Percentiles rank a stretch among this genome's conserved stretches.
Evolutionary conservation across 2,329 filamentous ascomycete genomes (phyloP).

Genomic region (Decorospora gaudefroyi): DNA sequence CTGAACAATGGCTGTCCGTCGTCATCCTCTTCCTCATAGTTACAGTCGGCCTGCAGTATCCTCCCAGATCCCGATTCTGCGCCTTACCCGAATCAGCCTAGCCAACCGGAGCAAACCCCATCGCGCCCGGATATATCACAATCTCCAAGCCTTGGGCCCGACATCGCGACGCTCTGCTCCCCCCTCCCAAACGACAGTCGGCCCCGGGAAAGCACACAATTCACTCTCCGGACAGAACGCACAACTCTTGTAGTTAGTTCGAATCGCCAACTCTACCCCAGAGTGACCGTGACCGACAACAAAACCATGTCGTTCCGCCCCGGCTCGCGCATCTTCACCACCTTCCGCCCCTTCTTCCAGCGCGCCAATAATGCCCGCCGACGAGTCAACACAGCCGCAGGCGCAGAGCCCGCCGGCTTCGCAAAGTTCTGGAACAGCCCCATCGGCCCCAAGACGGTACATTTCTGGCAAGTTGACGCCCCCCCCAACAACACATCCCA

Average conservation of each 20-base stretch:
- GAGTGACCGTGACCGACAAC: slow-evolving; percentile 12
- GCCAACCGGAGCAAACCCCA: slow-evolving; percentile 32
- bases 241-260: too few relatives aligned
- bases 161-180: slow-evolving; percentile 33
- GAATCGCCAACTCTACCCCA: background rate
- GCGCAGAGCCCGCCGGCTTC: slow-evolving; percentile 58
- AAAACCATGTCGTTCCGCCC: slow-evolving; percentile 62
- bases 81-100: slow-evolving; percentile 13
- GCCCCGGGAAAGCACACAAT: background rate
- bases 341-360: slow-evolving; percentile 57
- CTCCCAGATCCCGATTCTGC: slow-evolving; percentile 24
- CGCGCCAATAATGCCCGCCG: slow-evolving; percentile 64
- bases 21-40: too few relatives aligned
- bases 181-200: too few relatives aligned
- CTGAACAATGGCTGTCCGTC: slow-evolving; percentile 24
- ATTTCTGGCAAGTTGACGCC: slow-evolving; percentile 77
- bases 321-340: slow-evolving; percentile 62
- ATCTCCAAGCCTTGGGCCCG: slow-evolving; percentile 20
- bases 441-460: slow-evolving; percentile 73
- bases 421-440: slow-evolving; percentile 67
- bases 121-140: slow-evolving; percentile 32
- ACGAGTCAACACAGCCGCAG: slow-evolving; percentile 69
- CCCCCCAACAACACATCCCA: background rate
- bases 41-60: slow-evolving; percentile 13
- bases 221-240: slow-evolving; percentile 27